Evolutionary conservation across 2,329 filamentous ascomycete species (phyloP).

Genomic region (Aphanocladium album): DNA sequence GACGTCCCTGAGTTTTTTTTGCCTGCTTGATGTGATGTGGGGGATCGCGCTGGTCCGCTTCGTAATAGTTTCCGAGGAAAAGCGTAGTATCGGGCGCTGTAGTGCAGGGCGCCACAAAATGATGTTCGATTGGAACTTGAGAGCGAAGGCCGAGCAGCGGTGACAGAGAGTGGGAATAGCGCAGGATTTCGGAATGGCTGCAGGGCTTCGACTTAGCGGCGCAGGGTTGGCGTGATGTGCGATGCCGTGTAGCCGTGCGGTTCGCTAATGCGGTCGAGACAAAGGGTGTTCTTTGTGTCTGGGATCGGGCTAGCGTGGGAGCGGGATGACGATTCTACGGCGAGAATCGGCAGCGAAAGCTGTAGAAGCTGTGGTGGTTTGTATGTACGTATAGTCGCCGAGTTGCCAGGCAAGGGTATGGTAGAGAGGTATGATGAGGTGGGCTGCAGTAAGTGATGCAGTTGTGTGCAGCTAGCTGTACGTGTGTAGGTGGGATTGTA

Average conservation of each 20-base stretch:
- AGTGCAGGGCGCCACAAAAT: background rate
- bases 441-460: background rate
- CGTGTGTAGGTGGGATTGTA: background rate
- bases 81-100: background rate
- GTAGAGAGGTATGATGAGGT: background rate
- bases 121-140: background rate
- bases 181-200: background rate
- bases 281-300: background rate
- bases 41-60: background rate
- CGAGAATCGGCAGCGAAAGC: background rate
- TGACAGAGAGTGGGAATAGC: background rate
- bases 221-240: background rate
- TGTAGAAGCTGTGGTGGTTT: too few species aligned
- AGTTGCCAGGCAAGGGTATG: background rate
- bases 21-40: too few species aligned
- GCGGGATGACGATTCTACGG: background rate
- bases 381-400: background rate
- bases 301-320: background rate
- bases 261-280: background rate
- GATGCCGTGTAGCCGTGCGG: slow-evolving; percentile 1
- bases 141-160: background rate
- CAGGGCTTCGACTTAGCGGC: background rate
- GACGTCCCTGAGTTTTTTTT: too few species aligned
- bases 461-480: background rate
- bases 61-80: background rate